Evolutionary conservation across 2,329 filamentous ascomycete genomes (phyloP), one percentile per base, ranked within the genome.

Genomic region (Diaporthe destruens): DNA sequence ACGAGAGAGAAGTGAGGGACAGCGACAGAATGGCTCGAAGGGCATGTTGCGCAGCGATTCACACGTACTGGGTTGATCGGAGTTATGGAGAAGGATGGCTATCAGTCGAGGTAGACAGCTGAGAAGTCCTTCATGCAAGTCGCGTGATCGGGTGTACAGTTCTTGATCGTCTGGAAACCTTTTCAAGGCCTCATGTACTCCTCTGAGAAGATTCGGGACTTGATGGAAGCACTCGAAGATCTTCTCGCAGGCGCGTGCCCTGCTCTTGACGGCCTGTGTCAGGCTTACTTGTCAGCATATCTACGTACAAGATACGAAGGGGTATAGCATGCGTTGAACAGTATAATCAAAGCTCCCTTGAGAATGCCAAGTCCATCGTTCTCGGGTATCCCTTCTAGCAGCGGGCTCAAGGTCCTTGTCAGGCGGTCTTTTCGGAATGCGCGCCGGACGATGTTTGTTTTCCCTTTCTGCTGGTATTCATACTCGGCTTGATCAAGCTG

Each of bases 311-410:
- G 29, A 29, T 20, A 14, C 0, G 23, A 5, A 6, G 11, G 20
- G 53, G 3, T 12, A 51, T 12, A 51, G 49, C 29, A 8, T 71
- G 34, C 68, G 25, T 71, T 63, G 56, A 71, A 63, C 2, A 71
- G 20, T 12, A 71, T 39, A 9, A 42, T 53, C 2, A 71, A 23
- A 7, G 23, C 49, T 23, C 49, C 49, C 14, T 53, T 53, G 2
- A 53, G 25, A 23, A 71, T 8, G 4, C 69, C 69, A 18, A 71
- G 18, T 2, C 69, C 69, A 4, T 71, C 57, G 23, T 44, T 49
- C 3, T 71, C 49, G 11, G 69, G 56, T n/a, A 71, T 51, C 6
- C 29, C 57, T 29, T 71, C 69, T 3, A 71, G 42, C 25, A 71
- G 18, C 12, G 25, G 69, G 42, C 4, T 12, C 14, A 25, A 16